Evolutionary conservation across 1,139 yeast species (phyloP), one percentile per base, ranked within the genome.

Genomic region (Yamadazyma siamensis): DNA sequence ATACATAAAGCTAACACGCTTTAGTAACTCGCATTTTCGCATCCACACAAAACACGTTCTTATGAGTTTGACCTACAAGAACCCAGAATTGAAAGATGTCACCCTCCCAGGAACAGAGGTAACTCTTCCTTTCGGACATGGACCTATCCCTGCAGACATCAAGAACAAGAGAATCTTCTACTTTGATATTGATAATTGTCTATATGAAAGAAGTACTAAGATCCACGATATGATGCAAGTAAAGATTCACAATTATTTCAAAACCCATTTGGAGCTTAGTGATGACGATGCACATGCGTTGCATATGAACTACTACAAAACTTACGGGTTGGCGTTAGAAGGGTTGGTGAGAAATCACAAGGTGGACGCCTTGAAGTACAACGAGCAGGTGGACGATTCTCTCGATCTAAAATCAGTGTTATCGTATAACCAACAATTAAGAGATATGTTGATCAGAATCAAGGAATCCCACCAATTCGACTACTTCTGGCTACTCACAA

Each of bases 141-240:
- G 77, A 1, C 76, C 79, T 2, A 39, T 67, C 5, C 72, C 74
- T 0, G 32, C 46, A 7, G 49, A 54, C 14, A 25, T 44, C 12
- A 23, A 38, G 13, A 61, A 61, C 46, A 59, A 59, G 32, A 56
- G 54, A 36, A 81, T 86, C 26, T 84, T 89, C 59, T 87, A 77
- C 56, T 91, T 89, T 48, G 98, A 89, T 54, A 86, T 89, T 32
- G 97, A 91, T 59, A 91, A 91, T 56, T 86, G 95, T 49, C 70
- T 91, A 25, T 91, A 91, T 56, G 71, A 74, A 31, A 65, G 88
- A 41, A 76, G 87, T 1, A 76, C 86, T 21, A 66, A 69, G 52
- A 84, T 91, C 44, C 94, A 84, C 48, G 94, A 84, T 44, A 55
- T 86, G 61, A 91, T 89, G 96, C 94, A 83, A 49, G 77, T 72